Base-by-base conservation (phyloP, 495 filamentous ascomycete genomes). In the Aspergillus mulundensis region DNA sequence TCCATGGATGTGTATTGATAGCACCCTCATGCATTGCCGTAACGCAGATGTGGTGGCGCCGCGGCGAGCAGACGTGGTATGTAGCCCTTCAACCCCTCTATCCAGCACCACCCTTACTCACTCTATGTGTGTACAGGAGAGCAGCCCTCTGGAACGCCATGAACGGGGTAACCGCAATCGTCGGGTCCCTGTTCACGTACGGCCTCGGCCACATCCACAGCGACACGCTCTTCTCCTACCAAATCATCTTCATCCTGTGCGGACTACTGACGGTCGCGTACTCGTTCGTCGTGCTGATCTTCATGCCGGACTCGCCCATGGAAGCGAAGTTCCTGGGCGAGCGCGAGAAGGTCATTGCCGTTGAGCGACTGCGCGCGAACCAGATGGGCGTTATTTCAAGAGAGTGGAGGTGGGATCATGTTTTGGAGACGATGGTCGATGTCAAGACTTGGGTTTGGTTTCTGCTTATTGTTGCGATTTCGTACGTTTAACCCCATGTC, bases 31-130 rank as follows among this genome's bases (percentile, higher is more conserved):
- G 25, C 25, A 68, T 83, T 12, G 78, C 80, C 3, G 70, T 81
- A 6, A 77, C 77, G 6, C 78, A 79, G 58, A 82, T 84, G 80
- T 84, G 81, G 81, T 84, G 76, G 66, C 66, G 77, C 39, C 70
- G 81, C 25, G 59, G 70, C 15, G 81, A 84, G 61, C 81, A 84
- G 59, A 81, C 80, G 3, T 65, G 77, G 30, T 66, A 47, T 3
- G 25, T 28, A 8, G 8, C 8, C 23, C 23, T 12, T 23, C 18
- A 24, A 18, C 19, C 5, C 23, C 16, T 20, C 32, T n/a, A n/a
- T n/a, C n/a, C n/a, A n/a, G 25, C 25, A 28, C 25, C 25, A 28
- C 25, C 25, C 3, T 28, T 8, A n/a, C n/a, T n/a, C n/a, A n/a
- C n/a, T n/a, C n/a, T 3, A 28, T 28, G 25, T 4, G 3, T 28